Base-by-base conservation (phyloP, 2,329 filamentous ascomycete species). In the Eutypa lata region DNA sequence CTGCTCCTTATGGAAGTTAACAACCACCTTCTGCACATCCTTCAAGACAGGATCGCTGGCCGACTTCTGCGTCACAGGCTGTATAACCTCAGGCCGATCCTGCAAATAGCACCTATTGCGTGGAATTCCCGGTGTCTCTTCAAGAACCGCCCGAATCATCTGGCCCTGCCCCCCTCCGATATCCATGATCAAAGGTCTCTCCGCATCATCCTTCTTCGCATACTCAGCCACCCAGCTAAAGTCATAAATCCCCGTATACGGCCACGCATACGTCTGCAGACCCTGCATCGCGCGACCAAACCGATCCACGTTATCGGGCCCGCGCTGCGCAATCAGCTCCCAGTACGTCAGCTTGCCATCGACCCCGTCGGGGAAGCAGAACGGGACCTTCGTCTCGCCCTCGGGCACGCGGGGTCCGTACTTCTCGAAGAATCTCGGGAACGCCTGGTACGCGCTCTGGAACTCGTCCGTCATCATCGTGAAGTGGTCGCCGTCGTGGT, bases 131-230 rank as follows among this genome's bases (percentile, higher is more conserved):
- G 62, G 57, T 38, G 57, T 62, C 37, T 54, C 54, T 16, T 50
- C 42, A 13, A 63, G 44, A 42, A 69, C 61, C 19, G 61, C 52
- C 35, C 51, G 57, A n/a, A 69, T 49, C 16, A 61, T 58, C 47
- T 68, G 59, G 11, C 68, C 68, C 16, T 58, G 59, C 3, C 67
- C 65, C 3, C 65, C 68, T 13, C 68, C 68, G 7, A 70, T 55
- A 50, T 71, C 68, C 13, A 70, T 62, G 51, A 69, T 66, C 13
- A 65, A 51, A 40, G 51, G 57, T 24, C 51, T 53, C 10, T 51
- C 58, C 22, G 48, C 24, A 33, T n/a, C n/a, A n/a, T 49, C 48
- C 19, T 13, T 35, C 22, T 26, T 31, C 16, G 45, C 54, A 5
- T 55, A 53, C 13, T 57, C 48, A 47, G 62, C 48, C 7, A 67